Percentiles rank a stretch among this genome's conserved stretches.
These are phyloP conservation scores for Zymoseptoria passerinii DNA, from an alignment of 2,329 filamentous ascomycete genomes.

Conservation along the genomic window DNA sequence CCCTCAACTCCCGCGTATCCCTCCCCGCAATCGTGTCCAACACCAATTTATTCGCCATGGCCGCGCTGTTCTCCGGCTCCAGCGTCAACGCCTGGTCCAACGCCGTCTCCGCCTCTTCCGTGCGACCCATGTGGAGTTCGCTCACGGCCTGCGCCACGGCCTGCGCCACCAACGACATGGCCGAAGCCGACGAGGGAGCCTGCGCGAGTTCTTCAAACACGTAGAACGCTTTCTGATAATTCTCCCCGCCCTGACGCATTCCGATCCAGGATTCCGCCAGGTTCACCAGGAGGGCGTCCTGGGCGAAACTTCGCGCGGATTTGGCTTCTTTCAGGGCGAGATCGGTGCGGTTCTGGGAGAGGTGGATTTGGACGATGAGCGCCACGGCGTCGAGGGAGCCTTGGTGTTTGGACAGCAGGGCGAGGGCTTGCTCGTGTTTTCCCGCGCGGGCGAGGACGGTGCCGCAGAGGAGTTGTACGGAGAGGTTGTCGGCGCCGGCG, in stretches of 20 bases:
- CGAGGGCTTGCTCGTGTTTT: slow-evolving; percentile 76
- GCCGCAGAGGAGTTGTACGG: slow-evolving; percentile 74
- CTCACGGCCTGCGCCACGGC: slow-evolving; percentile 85
- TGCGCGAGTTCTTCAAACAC: slow-evolving; percentile 95
- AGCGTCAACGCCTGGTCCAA: slow-evolving; percentile 71
- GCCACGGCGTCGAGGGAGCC: slow-evolving; percentile 72
- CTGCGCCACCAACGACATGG: slow-evolving; percentile 72
- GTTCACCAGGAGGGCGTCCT: slow-evolving; percentile 89
- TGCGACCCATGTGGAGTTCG: slow-evolving; percentile 79
- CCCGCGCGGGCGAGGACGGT: slow-evolving; percentile 72
- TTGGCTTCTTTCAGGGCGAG: slow-evolving; percentile 83
- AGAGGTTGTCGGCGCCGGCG: slow-evolving; percentile 62
- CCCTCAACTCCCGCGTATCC: slow-evolving; percentile 51
- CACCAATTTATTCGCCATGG: slow-evolving; percentile 76
- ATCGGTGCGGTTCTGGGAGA: slow-evolving; percentile 84
- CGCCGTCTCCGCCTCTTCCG: slow-evolving; percentile 82
- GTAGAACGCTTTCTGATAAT: slow-evolving; percentile 96
- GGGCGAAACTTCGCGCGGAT: slow-evolving; percentile 82
- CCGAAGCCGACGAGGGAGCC: slow-evolving; percentile 68
- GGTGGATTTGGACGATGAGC: slow-evolving; percentile 83
- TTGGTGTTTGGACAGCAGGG: slow-evolving; percentile 72
- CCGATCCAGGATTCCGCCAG: slow-evolving; percentile 94
- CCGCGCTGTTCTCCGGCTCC: slow-evolving; percentile 61
- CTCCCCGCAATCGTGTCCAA: slow-evolving; percentile 70
- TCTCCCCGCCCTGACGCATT: slow-evolving; percentile 80